Evolutionary conservation across 176 grass and related monocot genomes (phyloP), one percentile per base, ranked within the genome.

Genomic region (Stipa capillata): DNA sequence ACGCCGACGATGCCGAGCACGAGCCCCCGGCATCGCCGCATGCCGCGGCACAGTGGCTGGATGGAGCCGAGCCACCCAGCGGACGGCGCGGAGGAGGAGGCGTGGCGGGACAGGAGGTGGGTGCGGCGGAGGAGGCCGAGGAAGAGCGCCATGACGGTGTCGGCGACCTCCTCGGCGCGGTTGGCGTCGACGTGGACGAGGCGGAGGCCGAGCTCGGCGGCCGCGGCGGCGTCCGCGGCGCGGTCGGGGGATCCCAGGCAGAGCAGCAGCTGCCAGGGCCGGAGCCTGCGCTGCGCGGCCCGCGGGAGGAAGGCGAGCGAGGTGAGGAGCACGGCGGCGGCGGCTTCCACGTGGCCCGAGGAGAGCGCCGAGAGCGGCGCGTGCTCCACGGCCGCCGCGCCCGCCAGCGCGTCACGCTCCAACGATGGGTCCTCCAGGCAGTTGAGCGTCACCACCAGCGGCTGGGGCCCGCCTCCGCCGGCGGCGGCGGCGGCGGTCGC

Each of bases 81-180:
- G 42, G 88, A 28, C 0, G 79, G 75, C 2, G 84, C 50, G 35
- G 91, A 79, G 54, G 85, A 83, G 69, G 91, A 84, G 7, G 91
- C 90, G 35, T 92, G 82, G n/a, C 89, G 83, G 42, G 87, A 94
- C 5, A 97, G 89, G 3, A 92, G 87, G 78, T 94, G 94, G 14
- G 89, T 97, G 40, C 90, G 85, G 62, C 92, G 90, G 54, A 97
- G 83, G 79, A 97, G 92, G 3, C 89, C 89, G 16, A 97, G 89
- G 79, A 97, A 86, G 51, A 97, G 92, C 64, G 95, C 95, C 95
- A 94, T 97, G 76, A 97, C 87, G 32, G 92, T 94, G 76, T 97
- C 95, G 6, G 89, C 92, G 7, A 97, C 80, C 91, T 94, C 95
- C 80, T 92, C 89, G 20, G 89, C 87, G 43, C 92, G 87, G 77